Evolutionary conservation across 2,329 filamentous ascomycete species (phyloP).

Genomic region (Curvularia lunata): DNA sequence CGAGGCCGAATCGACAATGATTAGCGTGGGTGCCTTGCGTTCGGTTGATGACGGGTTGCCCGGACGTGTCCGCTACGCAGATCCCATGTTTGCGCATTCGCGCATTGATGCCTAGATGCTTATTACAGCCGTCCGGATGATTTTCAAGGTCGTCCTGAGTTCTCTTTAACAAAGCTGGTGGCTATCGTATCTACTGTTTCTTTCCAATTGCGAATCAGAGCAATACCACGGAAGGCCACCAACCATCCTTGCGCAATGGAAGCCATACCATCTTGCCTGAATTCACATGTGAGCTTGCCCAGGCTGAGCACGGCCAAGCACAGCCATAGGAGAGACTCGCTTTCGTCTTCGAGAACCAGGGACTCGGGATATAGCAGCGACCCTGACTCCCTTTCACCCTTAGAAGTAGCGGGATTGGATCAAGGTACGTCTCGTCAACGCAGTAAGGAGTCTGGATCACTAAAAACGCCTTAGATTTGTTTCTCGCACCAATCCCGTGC

Average conservation of each 20-base stretch:
- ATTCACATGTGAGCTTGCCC: constrained; percentile 22
- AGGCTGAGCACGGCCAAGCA: constrained; percentile 28
- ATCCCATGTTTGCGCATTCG: constrained; percentile 28
- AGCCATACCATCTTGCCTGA: constrained; percentile 11
- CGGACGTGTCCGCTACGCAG: constrained; percentile 19
- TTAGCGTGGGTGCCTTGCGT: constrained; percentile 15
- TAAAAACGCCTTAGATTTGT: constrained; percentile 20
- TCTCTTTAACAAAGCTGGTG: background rate
- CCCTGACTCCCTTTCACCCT: constrained; percentile 35
- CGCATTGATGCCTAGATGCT: constrained; percentile 22
- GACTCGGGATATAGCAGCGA: constrained; percentile 45
- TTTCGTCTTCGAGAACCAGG: constrained; percentile 35
- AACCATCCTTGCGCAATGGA: constrained; percentile 23
- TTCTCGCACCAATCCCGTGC: constrained; percentile 7
- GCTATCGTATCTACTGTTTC: background rate
- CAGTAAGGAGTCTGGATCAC: background rate
- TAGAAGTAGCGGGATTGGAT: constrained; percentile 25
- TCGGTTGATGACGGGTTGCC: constrained; percentile 15
- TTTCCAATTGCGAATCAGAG: constrained; percentile 8
- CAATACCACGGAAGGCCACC: background rate
- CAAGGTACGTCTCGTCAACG: constrained; percentile 22
- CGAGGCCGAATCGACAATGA: constrained; percentile 7
- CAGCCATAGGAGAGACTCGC: constrained; percentile 30
- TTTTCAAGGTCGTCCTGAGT: constrained; percentile 5
- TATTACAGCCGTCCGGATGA: constrained; percentile 20